Base-by-base conservation (phyloP, 2,329 filamentous ascomycete species). In the Venturia nashicola region DNA sequence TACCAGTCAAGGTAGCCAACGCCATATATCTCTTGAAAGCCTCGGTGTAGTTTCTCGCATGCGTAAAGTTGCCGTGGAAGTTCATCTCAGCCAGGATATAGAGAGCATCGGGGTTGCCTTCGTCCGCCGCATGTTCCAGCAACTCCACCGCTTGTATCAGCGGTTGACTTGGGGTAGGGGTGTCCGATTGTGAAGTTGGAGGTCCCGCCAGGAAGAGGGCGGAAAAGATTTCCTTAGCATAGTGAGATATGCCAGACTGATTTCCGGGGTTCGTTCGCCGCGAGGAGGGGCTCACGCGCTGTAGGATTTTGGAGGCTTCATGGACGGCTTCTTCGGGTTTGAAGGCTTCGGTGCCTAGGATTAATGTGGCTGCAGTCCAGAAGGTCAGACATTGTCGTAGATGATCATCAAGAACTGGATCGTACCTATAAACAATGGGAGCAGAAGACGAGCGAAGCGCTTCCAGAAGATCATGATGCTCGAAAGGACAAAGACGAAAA, bases 1-100 rank as follows among this genome's bases (percentile, higher is more conserved):
- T 97, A 55, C 93, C 94, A 68, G 88, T 83, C 65, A 87, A 74
- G 20, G 82, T 81, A 2, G 93, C 90, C 63, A 99, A 82, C 66
- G 86, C 81, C 67, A 89, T 80, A 75, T 97, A 99, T 77, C 90
- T 83, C 68, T 83, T 80, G 72, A 96, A 96, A 0, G 94, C 90
- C 59, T 84, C 81, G 40, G 83, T 80, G 69, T 96, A 91, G 72
- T 97, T 86, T 67, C 87, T 83, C 1, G 93, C 92, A 71, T 97
- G 83, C 27, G 90, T 89, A 75, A 88, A 96, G 75, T 97, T 97
- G 72, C 94, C 94, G 71, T 94, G 91, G 76, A 97, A 97, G 78
- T 95, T 96, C 82, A 99, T 87, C 73, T 99, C 90, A 20, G 90
- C 94, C 32, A 99, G 82, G 18, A 96, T 80, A 71, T 88, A 96